Base-by-base conservation (phyloP, 495 filamentous ascomycete genomes). In the Stereocaulon alpinum region DNA sequence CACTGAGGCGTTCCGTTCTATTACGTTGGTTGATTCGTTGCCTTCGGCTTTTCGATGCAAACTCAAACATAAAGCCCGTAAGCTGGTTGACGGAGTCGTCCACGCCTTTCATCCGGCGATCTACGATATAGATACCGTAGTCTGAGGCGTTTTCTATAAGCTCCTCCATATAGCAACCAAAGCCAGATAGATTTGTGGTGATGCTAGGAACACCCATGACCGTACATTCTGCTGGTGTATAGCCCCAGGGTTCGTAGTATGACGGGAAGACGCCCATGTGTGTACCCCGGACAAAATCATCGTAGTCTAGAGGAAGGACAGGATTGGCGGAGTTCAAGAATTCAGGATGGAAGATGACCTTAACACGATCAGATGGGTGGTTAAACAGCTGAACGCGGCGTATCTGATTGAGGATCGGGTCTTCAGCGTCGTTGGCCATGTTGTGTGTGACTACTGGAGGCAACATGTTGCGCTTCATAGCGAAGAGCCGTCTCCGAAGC, bases 161-260 rank as follows among this genome's bases (percentile, higher is more conserved):
- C 69, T 98, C 93, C 71, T 98, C 93, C 93, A 98, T 98, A 70
- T 98, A 98, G 72, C 93, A 98, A 42, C 93, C 93, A 64, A 98
- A 98, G 9, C 93, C 93, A 24, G 93, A 96, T 9, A 98, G 77
- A 66, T 98, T 98, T 11, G 93, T 98, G 6, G 93, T 97, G 74
- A 98, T 98, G 72, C 89, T 95, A 18, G 93, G 93, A 53, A 98
- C 92, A 63, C 93, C 93, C 93, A 98, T 98, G 47, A 98, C 93
- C 0, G 93, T 98, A 74, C 93, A 98, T 71, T 98, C 93, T 32
- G 93, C 93, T 0, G 93, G 93, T 0, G 93, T 98, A 67, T 98
- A 98, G 56, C 93, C 93, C 93, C 93, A 98, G 24, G 93, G 93
- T 73, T 98, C 93, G 68, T 98, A 98, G 79, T 98, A 98, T 43